Evolutionary conservation across 148 eudicot species (phyloP), one percentile per base, ranked within the genome.

Genomic region (Polygonum maritimum): DNA sequence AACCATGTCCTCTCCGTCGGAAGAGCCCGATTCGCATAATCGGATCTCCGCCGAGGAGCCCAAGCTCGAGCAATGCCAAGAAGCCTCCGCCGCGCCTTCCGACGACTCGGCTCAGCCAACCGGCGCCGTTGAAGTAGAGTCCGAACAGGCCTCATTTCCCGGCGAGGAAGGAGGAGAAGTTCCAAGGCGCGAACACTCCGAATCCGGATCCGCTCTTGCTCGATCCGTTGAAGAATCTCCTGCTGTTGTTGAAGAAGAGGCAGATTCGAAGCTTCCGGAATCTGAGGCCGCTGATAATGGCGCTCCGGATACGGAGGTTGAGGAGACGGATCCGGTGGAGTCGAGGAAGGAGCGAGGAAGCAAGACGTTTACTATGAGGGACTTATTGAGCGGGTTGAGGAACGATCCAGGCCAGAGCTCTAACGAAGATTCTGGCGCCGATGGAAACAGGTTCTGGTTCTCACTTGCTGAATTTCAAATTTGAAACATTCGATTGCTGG

Each of bases 311-410:
- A 14, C 75, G 3, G 26, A 52, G 16, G 36, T 16, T 47, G 75
- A 74, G 48, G 75, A 69, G 40, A 75, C 7, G 72, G 55, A 49
- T 35, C 79, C 73, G 48, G 73, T 79, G 71, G 84, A 83, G 81
- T 73, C 76, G 74, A 74, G 19, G 54, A 80, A 83, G 35, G 85
- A 83, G 13, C 83, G 77, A 75, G 92, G 86, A 18, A 81, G 72
- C 48, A 79, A 82, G 47, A 89, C 89, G 14, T 87, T 88, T 18
- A 90, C 93, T 18, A 94, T 90, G 98, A 76, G 97, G 76, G 95
- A 94, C 65, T 81, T 94, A 81, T 73, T 94, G 81, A 81, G 81
- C 55, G 94, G 85, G 40, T 85, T 89, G 81, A 93, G 88, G 81
- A 85, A 76, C n/a, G 92, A 86, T 67, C 71, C 5, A 67, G 71